Base-by-base conservation (phyloP, 176 grass and related monocot species). In the Elaeis guineensis region DNA sequence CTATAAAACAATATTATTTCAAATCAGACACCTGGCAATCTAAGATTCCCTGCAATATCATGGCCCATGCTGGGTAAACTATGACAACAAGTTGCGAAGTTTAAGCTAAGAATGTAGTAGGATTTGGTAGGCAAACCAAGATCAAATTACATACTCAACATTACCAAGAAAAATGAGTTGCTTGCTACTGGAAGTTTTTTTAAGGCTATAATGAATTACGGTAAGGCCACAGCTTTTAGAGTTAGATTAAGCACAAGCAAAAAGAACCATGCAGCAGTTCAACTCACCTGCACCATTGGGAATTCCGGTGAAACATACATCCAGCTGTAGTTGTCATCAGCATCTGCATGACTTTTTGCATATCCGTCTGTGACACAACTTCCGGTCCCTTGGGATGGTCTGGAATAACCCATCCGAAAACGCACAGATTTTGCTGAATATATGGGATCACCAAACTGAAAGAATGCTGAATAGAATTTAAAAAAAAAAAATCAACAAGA, bases 221-320 rank as follows among this genome's bases (percentile, higher is more conserved):
- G 51, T 0, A 39, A 17, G 54, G 60, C 24, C 19, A 54, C 19
- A 68, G 4, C 35, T 44, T 44, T 44, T 44, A 44, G 11, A 44
- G 11, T 12, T 12, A 12, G 32, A 35, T 35, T 35, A 9, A 35
- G 25, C 25, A 28, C 0, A 28, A 28, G 25, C 25, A 28, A 28
- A 28, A 28, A 1, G 32, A 35, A 2, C 32, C 32, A 35, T 35
- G 32, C 32, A 35, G 32, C 32, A 9, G 15, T 32, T 48, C 17
- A 60, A 63, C 70, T 80, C 29, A 85, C 92, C 84, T 88, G 87
- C n/a, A 73, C 20, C 84, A 97, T 85, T 17, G 75, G 78, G 71
- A 83, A 91, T 54, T 85, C 80, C 18, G 87, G 87, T 8, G 92
- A 97, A 16, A 77, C 82, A 65, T 97, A 97, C 16, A 69, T 85